Conservation (phyloP, 1,284 basidiomycete genomes). For the Pseudozyma sp. region DNA sequence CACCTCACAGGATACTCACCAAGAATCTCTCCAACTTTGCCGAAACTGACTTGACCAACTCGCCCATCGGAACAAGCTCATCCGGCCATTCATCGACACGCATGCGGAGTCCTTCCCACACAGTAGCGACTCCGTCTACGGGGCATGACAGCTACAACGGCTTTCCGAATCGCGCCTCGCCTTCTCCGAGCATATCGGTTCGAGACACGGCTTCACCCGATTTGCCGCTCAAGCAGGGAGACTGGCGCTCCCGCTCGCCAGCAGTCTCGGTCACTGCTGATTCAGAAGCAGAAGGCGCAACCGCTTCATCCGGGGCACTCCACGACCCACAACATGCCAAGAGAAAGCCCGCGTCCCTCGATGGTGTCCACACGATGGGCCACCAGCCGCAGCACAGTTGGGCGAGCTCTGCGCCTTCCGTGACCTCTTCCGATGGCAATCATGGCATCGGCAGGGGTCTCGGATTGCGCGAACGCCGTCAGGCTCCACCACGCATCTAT, state of each 20-base stretch:
- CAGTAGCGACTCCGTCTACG: conserved; percentile 30
- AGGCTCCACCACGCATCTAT: conserved; percentile 56
- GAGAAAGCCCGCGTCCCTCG: conserved; percentile 18
- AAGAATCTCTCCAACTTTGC: conserved; percentile 15
- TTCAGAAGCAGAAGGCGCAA: conserved; percentile 14
- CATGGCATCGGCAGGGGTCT: conserved; percentile 18
- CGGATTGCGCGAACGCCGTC: conserved; percentile 50
- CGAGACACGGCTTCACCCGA: conserved; percentile 26
- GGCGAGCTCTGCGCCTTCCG: conserved; percentile 31
- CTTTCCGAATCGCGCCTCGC: conserved; percentile 8
- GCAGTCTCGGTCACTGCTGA: conserved; percentile 30
- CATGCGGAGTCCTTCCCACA: conserved; percentile 29
- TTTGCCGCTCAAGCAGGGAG: conserved; percentile 27
- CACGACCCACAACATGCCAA: conserved; percentile 1
- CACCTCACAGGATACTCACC: conserved; percentile 5
- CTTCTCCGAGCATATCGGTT: conserved; percentile 18
- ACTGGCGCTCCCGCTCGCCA: conserved; percentile 30
- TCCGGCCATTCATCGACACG: conserved; percentile 46
- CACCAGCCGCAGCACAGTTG: conserved; percentile 45
- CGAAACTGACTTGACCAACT: conserved; percentile 28
- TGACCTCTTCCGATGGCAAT: conserved; percentile 35
- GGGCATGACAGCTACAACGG: conserved; percentile 9
- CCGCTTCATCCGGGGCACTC: conserved; percentile 3
- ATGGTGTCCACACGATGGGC: conserved; percentile 13
- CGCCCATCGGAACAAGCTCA: conserved; percentile 45